phyloP scores from a whole-genome alignment of 1,284 basidiomycete genomes.

The Phellinidium pouzarii region DNA sequence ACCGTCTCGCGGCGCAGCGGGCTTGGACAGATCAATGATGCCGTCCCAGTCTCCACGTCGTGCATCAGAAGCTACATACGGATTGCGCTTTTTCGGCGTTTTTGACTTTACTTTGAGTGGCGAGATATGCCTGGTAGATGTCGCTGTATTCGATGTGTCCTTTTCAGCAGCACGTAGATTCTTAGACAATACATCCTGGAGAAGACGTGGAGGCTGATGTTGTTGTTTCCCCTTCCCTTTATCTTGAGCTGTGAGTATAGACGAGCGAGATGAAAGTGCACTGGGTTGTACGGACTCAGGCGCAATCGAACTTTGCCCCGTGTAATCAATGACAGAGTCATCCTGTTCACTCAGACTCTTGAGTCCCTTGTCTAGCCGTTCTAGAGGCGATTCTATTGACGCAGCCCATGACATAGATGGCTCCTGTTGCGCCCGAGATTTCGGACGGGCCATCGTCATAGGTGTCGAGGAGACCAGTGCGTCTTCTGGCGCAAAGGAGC shows the following conservation, averaged over 20 bases:
- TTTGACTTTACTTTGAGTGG: slow-evolving; percentile 42
- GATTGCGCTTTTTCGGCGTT: slow-evolving; percentile 51
- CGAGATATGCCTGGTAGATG: slow-evolving; percentile 29
- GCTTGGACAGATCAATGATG: slow-evolving; percentile 56
- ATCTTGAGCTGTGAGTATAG: slow-evolving; percentile 22
- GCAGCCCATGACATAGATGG: slow-evolving; percentile 56
- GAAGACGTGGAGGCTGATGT: slow-evolving; percentile 33
- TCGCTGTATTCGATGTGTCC: slow-evolving; percentile 21
- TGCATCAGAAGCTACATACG: slow-evolving; percentile 49
- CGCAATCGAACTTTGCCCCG: slow-evolving; percentile 20
- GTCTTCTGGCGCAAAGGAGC: slow-evolving; percentile 59
- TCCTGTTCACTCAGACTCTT: slow-evolving; percentile 45
- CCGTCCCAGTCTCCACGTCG: slow-evolving; percentile 62
- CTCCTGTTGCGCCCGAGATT: slow-evolving; percentile 25
- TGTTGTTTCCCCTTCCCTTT: slow-evolving; percentile 43
- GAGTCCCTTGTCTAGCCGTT: slow-evolving; percentile 63
- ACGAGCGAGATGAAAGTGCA: slow-evolving; percentile 19
- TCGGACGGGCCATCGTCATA: slow-evolving; percentile 40
- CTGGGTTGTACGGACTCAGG: slow-evolving; percentile 19
- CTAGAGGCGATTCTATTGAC: slow-evolving; percentile 71
- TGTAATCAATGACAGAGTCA: slow-evolving; percentile 13
- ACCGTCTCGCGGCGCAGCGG: slow-evolving; percentile 27
- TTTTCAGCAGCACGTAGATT: slow-evolving; percentile 32
- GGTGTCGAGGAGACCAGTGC: slow-evolving; percentile 72
- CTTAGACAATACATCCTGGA: slow-evolving; percentile 45